Conservation (phyloP, 495 filamentous ascomycete species). For the Cercophora newfieldiana region DNA sequence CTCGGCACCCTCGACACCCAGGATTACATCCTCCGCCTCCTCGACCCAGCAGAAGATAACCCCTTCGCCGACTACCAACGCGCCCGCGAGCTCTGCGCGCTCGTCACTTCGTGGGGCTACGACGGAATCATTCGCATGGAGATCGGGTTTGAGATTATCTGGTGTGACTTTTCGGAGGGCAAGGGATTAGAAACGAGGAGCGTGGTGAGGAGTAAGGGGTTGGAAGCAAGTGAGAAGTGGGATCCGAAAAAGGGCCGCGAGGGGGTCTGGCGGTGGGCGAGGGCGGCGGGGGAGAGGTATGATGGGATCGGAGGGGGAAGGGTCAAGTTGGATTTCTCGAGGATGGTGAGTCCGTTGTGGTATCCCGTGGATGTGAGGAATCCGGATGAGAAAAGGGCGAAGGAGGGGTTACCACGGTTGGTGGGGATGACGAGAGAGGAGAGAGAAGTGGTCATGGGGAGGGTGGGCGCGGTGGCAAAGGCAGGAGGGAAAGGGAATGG, state of each 20-base stretch:
- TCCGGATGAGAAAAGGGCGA: slow-evolving; percentile 33
- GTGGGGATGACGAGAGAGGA: slow-evolving; percentile 40
- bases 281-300: slow-evolving; percentile 47
- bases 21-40: slow-evolving; percentile 50
- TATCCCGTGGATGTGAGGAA: slow-evolving; percentile 58
- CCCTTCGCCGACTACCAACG: slow-evolving; percentile 41
- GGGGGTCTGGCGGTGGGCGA: background rate
- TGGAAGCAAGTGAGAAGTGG: background rate
- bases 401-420: slow-evolving; percentile 49
- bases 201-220: background rate
- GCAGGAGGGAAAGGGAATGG: slow-evolving; percentile 16
- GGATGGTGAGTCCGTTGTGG: slow-evolving; percentile 60
- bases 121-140: slow-evolving; percentile 68
- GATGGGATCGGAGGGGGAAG: slow-evolving; percentile 56
- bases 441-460: no score
- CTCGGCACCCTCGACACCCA: slow-evolving; percentile 64
- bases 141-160: slow-evolving; percentile 66
- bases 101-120: slow-evolving; percentile 53
- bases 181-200: background rate
- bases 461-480: slow-evolving; percentile 43
- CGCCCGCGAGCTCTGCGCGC: slow-evolving; percentile 51
- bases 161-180: background rate
- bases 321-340: slow-evolving; percentile 59
- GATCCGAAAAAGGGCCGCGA: background rate
- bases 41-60: background rate